phyloP scores from a whole-genome alignment of 129 eudicot genomes.

The Oenanthe sinensis region DNA sequence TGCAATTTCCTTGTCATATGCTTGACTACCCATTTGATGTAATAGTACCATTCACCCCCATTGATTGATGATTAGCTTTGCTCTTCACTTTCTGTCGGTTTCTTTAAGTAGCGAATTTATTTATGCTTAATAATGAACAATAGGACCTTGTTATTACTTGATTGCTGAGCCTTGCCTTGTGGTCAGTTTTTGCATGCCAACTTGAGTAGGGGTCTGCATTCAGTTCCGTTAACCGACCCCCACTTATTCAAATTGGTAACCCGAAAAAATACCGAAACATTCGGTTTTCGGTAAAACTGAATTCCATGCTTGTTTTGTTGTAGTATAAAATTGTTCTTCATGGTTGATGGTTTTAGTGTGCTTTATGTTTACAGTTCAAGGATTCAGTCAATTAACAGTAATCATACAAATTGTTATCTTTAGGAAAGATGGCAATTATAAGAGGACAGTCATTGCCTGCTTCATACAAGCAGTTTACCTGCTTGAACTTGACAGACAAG shows the following conservation, averaged over 20 bases:
- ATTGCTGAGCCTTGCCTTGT: not conserved
- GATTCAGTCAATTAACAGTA: not conserved
- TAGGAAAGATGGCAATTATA: conserved; percentile 89
- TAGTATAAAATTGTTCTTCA: not conserved
- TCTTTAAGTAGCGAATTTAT: not conserved
- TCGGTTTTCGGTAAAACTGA: not conserved
- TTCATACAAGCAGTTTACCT: conserved; percentile 93
- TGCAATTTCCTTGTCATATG: not conserved
- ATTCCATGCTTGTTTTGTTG: not conserved
- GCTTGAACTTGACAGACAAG: conserved; percentile 92
- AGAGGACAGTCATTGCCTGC: conserved; percentile 86
- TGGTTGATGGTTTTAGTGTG: not conserved
- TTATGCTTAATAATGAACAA: not conserved
- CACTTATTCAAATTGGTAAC: no score
- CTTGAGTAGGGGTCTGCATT: not conserved
- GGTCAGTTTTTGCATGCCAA: not conserved
- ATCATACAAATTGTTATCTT: not conserved
- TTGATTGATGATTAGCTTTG: not conserved
- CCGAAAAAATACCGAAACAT: not conserved
- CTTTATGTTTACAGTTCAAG: not conserved
- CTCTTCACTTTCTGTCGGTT: not conserved
- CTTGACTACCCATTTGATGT: not conserved
- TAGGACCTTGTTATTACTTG: not conserved
- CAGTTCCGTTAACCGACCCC: no score
- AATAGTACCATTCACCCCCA: not conserved